These are phyloP conservation scores for Camillea tinctor DNA, from an alignment of 2,329 filamentous ascomycete species.

Conservation along the genomic window DNA sequence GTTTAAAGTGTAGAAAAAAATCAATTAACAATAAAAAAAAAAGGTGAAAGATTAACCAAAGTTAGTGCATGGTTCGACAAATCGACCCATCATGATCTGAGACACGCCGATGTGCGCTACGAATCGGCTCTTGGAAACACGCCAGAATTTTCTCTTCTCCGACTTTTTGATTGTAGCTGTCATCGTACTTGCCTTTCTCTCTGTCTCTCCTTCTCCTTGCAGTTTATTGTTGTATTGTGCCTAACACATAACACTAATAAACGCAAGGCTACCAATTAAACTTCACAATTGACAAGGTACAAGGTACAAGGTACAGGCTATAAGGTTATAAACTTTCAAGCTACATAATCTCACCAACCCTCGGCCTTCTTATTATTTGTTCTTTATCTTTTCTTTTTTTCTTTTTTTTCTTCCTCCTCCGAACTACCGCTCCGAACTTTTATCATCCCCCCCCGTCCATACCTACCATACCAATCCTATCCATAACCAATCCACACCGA, in stretches of 20 bases:
- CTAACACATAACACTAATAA: too few species aligned
- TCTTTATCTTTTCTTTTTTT: neutral
- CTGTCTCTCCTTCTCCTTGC: too few species aligned
- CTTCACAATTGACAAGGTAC: too few species aligned
- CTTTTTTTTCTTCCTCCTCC: neutral
- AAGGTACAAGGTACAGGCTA: too few species aligned
- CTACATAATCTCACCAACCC: neutral
- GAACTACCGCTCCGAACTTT: neutral
- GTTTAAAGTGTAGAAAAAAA: neutral
- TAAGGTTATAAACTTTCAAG: too few species aligned
- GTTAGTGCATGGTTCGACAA: constrained; percentile 21
- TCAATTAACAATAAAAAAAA: neutral
- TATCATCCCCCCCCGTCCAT: neutral
- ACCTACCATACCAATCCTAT: too few species aligned
- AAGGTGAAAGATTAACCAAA: neutral
- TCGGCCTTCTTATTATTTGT: neutral
- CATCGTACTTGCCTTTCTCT: neutral
- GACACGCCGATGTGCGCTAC: constrained; percentile 2
- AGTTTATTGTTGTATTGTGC: too few species aligned
- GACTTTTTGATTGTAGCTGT: neutral
- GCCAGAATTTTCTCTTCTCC: neutral
- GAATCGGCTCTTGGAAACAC: neutral
- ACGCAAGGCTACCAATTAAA: neutral
- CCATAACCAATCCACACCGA: neutral
- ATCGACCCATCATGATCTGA: constrained; percentile 35